Evolutionary conservation across 345 rosid species (phyloP), one percentile per base, ranked within the genome.

Genomic region (Noccaea bulbosa): DNA sequence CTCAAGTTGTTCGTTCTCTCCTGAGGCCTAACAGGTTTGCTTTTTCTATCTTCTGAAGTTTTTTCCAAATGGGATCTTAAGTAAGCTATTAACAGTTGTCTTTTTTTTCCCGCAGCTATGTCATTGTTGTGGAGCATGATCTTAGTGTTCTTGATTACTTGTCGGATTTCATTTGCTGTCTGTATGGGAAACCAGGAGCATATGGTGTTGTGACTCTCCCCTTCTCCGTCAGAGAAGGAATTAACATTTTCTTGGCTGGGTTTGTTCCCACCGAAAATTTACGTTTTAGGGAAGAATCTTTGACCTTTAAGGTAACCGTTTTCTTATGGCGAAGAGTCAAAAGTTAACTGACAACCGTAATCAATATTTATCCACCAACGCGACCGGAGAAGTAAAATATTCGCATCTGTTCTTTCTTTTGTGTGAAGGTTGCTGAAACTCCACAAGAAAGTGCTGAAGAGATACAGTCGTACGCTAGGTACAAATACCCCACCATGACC

Each of bases 121-220:
- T 95, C 41, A 95, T 92, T 71, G 98, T 95, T 51, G 99, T 95
- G 72, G 98, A 92, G 94, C 99, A 95, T 72, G 99, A 95, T 72
- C 97, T 95, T 41, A 90, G 99, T 24, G 98, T 95, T 69, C 84
- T 92, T 48, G 99, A 95, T 77, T 95, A 95, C 81, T 80, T 95
- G 62, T 95, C 99, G 11, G 99, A 92, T 81, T 92, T 92, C 81
- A 90, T 95, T 74, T 92, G 99, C 82, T 92, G 96, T 82, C 78
- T 95, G 59, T 92, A 95, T 72, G 99, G 99, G 80, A 92, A 88
- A 60, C 98, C 99, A n/a, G 96, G 97, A 80, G 98, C 98, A 15
- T 92, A 92, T 78, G 99, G 99, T 75, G 98, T 94, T 35, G 99
- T 94, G 12, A 95, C 98, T 60, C 93, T 91, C 66, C 99, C 99